Evolutionary conservation across 1,284 basidiomycete species (phyloP).

Genomic region (Farysia itapuensis): DNA sequence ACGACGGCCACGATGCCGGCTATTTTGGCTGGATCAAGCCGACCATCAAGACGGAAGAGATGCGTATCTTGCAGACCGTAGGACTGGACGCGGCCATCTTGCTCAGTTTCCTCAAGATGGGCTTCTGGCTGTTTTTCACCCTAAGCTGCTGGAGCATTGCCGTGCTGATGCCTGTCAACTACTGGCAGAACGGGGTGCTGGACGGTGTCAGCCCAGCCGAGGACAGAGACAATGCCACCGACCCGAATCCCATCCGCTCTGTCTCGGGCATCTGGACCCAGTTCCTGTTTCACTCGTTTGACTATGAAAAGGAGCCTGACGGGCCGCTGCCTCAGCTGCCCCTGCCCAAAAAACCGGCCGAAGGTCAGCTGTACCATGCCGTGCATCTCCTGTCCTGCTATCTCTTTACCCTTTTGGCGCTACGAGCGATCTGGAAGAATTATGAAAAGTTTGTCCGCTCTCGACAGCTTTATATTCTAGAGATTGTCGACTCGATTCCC

Average conservation of each 20-base stretch:
- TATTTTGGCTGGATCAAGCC: constrained; percentile 95
- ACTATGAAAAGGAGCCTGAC: constrained; percentile 4
- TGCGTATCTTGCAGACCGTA: constrained; percentile 91
- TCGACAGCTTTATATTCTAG: constrained; percentile 87
- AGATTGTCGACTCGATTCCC: constrained; percentile 88
- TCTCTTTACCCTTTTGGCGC: constrained; percentile 80
- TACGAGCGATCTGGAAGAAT: constrained; percentile 83
- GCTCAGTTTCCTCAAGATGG: constrained; percentile 91
- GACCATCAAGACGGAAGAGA: constrained; percentile 84
- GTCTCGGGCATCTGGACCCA: constrained; percentile 20
- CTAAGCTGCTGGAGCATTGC: constrained; percentile 68
- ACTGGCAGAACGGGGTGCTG: constrained; percentile 53
- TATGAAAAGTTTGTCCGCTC: constrained; percentile 87
- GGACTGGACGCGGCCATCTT: constrained; percentile 93
- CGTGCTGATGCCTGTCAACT: constrained; percentile 59
- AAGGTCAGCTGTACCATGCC: constrained; percentile 60
- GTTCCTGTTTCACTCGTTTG: constrained; percentile 11
- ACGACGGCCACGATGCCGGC: constrained; percentile 72
- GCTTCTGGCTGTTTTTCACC: constrained; percentile 80
- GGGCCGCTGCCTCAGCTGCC: constrained; percentile 45
- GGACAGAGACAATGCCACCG: constrained; percentile 28
- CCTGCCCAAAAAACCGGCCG: constrained; percentile 23
- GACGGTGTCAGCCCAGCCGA: constrained; percentile 57
- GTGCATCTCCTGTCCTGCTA: constrained; percentile 91
- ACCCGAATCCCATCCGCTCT: constrained; percentile 6